These are phyloP conservation scores for Pythium oligandrum DNA, from an alignment of 352 stramenopile genomes.

Conservation along the genomic window DNA sequence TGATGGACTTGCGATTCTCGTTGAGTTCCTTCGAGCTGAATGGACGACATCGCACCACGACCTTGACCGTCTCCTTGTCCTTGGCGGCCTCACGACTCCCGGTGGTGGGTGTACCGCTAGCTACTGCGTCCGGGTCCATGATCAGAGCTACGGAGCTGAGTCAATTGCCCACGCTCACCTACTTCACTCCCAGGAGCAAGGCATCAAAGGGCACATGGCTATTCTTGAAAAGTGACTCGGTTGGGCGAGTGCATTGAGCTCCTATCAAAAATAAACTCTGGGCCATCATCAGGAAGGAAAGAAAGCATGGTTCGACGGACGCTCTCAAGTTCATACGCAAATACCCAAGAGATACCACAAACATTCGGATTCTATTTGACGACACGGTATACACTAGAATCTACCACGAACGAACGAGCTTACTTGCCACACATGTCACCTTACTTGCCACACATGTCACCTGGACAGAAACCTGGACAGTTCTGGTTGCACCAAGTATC, in stretches of 20 bases:
- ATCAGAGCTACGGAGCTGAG: no score
- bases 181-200: no score
- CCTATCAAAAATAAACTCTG: not conserved
- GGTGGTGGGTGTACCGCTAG: not conserved
- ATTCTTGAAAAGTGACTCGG: no score
- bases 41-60: slow-evolving; percentile 85
- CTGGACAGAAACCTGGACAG: slow-evolving; percentile 27
- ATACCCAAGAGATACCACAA: no score
- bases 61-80: slow-evolving; percentile 85
- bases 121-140: no score
- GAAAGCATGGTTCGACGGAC: no score
- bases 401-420: no score
- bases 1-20: slow-evolving; percentile 79
- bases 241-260: no score
- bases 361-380: no score
- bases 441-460: slow-evolving; percentile 18
- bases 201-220: no score
- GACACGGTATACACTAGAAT: not conserved
- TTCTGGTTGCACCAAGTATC: slow-evolving; percentile 37
- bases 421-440: slow-evolving; percentile 19
- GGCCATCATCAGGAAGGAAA: not conserved
- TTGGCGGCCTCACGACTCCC: slow-evolving; percentile 15
- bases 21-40: slow-evolving; percentile 83
- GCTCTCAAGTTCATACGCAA: no score
- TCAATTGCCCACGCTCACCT: no score